Base-by-base conservation (phyloP, 768 basidiomycete genomes). In the Chalciporus pseudorubinellus region DNA sequence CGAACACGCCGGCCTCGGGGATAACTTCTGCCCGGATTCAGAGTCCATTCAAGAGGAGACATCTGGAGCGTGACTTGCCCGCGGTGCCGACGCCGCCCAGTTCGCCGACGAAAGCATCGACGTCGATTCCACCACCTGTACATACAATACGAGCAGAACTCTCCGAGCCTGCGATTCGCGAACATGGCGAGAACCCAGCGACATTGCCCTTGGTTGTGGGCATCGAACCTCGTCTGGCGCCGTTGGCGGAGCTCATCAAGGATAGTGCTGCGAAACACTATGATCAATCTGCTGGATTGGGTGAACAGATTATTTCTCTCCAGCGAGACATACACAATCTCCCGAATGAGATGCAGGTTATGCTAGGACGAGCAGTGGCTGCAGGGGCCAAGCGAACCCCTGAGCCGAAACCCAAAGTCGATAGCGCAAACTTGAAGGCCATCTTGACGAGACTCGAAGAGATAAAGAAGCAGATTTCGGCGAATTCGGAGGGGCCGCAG, bases 261-360 rank as follows among this genome's bases (percentile, higher is more conserved):
- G 68, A 72, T 16, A 60, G 54, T n/a, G 70, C 64, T 40, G 66
- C 62, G 28, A 69, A 72, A 21, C 65, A 70, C 39, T 69, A 69
- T n/a, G 68, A 67, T 36, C 68, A 72, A 28, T 69, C 68, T 1
- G 66, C 64, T 12, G 70, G 64, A 13, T 39, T 70, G 13, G 60
- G 62, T 12, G 65, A 72, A 49, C 66, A 72, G 24, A 63, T 70
- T 19, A 66, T 70, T 31, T 51, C 69, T n/a, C 62, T 70, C 19
- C 58, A 70, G 28, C 60, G 58, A 28, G 67, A 72, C 39, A 52
- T 71, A 20, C 60, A 65, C 18, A 29, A 55, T 38, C 61, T 70
- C 22, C 70, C 64, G 21, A 55, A 57, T 6, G 67, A 72, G 20
- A 51, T 69, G 18, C 56, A 58, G 19, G 28, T 44, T 14, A 46